phyloP scores from a whole-genome alignment of 345 rosid genomes.

The Triadica sebifera region DNA sequence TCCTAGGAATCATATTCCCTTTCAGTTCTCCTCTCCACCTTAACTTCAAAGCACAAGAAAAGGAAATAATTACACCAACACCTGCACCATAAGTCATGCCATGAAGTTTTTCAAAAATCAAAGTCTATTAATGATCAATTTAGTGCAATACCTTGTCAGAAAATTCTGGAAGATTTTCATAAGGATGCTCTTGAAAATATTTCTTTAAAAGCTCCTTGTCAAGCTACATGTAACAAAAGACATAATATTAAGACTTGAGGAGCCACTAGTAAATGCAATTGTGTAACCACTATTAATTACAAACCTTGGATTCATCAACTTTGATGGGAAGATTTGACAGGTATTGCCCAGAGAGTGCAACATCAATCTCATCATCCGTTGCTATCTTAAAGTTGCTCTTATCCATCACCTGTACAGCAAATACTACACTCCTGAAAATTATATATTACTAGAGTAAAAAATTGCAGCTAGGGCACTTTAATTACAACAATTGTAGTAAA shows the following conservation, averaged over 20 bases:
- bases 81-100: background rate
- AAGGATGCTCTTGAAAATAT: conserved; percentile 71
- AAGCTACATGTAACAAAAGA: conserved; percentile 53
- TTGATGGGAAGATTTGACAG: conserved; percentile 85
- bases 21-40: background rate
- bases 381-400: conserved; percentile 91
- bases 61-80: background rate
- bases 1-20: background rate
- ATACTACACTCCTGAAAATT: background rate
- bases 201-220: conserved; percentile 75
- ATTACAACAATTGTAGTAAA: background rate
- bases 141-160: conserved; percentile 65
- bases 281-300: background rate
- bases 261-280: conserved; percentile 4
- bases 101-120: background rate
- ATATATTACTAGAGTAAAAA: background rate
- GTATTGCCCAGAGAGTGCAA: conserved; percentile 91
- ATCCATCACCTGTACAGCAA: conserved; percentile 63
- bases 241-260: too few relatives aligned
- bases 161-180: conserved; percentile 79
- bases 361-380: conserved; percentile 76
- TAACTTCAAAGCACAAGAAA: background rate
- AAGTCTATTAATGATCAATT: conserved; percentile 12
- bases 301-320: conserved; percentile 91
- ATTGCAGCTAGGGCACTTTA: background rate